Evolutionary conservation across 1,139 yeast species (phyloP), one percentile per base, ranked within the genome.

Genomic region (Candida tunisiensis): DNA sequence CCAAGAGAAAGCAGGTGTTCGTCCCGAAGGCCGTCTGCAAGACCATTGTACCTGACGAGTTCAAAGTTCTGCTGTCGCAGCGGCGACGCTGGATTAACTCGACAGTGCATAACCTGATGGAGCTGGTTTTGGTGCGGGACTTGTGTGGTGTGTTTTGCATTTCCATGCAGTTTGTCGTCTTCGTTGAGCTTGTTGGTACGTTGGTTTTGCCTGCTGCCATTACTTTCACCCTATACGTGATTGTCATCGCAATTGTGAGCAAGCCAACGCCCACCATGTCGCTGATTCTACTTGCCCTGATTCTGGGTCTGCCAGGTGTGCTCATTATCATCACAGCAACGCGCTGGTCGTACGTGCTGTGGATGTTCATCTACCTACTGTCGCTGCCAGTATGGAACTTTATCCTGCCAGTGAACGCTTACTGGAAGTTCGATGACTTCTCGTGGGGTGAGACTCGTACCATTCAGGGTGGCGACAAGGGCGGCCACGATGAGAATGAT

Each of bases 21-120:
- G 75, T 88, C 6, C 82, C 96, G 2, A 85, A 83, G 51, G 98
- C 96, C 9, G 93, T 82, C 8, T 88, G 96, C 60, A 83, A 83
- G 50, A 88, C 98, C 1, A 56, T 83, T 38, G 96, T 78, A 12
- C 98, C 98, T 1, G 82, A 77, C 38, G 62, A 64, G 31, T 83
- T 88, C 49, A 62, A 55, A 36, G 93, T 85, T 24, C 59, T 88
- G 41, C 59, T 88, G 30, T 85, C 96, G 2, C 98, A 88, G 51
- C 74, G 98, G 50, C 80, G 98, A 55, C 79, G 98, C 50, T 88
- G 98, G 98, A 88, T 88, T 44, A 88, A 88, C 53, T 83, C 96
- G 3, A 88, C 98, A 0, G 92, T 88, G 26, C 98, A 88, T 53
- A 88, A 88, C 46, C 66, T 88, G 48, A 69, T 88, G 74, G 98